Conservation (phyloP, 129 eudicot species). For the Tagetes erecta region DNA sequence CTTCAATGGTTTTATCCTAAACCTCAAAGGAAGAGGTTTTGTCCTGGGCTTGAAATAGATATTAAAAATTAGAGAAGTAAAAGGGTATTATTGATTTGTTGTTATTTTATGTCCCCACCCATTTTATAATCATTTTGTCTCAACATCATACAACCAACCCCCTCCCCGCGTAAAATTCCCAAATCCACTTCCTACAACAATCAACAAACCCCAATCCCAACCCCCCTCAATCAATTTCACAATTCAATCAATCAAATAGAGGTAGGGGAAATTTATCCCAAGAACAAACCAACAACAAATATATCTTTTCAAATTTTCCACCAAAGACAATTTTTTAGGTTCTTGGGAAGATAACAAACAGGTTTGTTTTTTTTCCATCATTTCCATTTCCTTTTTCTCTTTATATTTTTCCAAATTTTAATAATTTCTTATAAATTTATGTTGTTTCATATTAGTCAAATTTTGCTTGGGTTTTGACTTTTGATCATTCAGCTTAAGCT, state of each 20-base stretch:
- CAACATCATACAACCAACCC: not conserved
- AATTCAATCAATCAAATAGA: not conserved
- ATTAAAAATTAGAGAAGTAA: not conserved
- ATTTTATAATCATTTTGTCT: conserved; percentile 27
- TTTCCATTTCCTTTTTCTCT: not conserved
- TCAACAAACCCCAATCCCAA: conserved; percentile 21
- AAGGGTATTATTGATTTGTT: not conserved
- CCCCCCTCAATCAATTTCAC: conserved; percentile 9
- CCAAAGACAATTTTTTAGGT: not conserved
- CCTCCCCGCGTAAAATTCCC: conserved; percentile 21
- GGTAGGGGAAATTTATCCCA: conserved; percentile 32
- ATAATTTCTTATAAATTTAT: not conserved
- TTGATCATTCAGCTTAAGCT: no score
- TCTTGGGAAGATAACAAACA: conserved; percentile 27
- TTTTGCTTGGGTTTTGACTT: not conserved
- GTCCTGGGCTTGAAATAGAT: not conserved
- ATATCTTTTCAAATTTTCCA: not conserved
- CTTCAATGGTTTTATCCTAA: no score
- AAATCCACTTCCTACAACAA: conserved; percentile 27
- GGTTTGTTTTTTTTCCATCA: conserved; percentile 19
- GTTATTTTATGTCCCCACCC: conserved; percentile 30
- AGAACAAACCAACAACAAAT: conserved; percentile 19
- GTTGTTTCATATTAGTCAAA: not conserved
- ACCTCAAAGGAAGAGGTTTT: not conserved
- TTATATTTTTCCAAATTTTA: no score